phyloP scores from a whole-genome alignment of 2,329 filamentous ascomycete genomes.

The Annulohypoxylon truncatum region DNA sequence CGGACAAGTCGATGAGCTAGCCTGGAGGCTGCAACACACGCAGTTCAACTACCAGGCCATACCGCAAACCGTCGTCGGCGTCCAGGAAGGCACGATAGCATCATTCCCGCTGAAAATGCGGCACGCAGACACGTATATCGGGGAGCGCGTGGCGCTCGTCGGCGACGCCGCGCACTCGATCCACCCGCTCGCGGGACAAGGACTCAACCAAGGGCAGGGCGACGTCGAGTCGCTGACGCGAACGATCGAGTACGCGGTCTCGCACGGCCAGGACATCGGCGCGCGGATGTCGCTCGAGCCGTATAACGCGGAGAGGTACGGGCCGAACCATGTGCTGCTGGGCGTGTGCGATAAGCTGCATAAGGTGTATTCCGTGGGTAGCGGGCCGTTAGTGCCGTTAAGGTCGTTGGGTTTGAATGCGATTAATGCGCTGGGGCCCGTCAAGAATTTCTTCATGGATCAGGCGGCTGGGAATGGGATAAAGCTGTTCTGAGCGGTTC shows the following conservation, averaged over 20 bases:
- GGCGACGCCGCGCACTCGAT: conserved; percentile 96
- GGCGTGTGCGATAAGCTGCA: conserved; percentile 91
- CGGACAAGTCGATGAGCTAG: conserved; percentile 77
- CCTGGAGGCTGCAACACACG: conserved; percentile 85
- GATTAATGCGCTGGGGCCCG: conserved; percentile 77
- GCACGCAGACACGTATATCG: conserved; percentile 93
- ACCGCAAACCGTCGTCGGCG: conserved; percentile 73
- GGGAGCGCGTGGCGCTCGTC: conserved; percentile 88
- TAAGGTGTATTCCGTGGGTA: conserved; percentile 86
- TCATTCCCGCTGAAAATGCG: conserved; percentile 92
- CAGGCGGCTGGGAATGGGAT: conserved; percentile 68
- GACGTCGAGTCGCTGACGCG: conserved; percentile 84
- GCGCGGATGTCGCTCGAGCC: conserved; percentile 80
- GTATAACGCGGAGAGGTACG: conserved; percentile 85
- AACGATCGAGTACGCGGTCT: conserved; percentile 80
- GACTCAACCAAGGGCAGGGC: conserved; percentile 90
- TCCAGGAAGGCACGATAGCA: conserved; percentile 84
- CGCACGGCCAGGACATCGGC: conserved; percentile 89
- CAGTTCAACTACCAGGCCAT: conserved; percentile 63
- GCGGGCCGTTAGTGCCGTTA: conserved; percentile 82
- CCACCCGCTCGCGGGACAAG: conserved; percentile 94
- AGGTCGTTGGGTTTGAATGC: conserved; percentile 80
- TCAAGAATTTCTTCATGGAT: conserved; percentile 91
- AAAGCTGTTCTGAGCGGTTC: conserved; percentile 35
- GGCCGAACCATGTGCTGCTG: conserved; percentile 81